A percentile compares a stretch with the other conserved stretches of the same genome.
Conservation (phyloP, 805 yeast genomes). For the Wickerhamiella azyma region DNA sequence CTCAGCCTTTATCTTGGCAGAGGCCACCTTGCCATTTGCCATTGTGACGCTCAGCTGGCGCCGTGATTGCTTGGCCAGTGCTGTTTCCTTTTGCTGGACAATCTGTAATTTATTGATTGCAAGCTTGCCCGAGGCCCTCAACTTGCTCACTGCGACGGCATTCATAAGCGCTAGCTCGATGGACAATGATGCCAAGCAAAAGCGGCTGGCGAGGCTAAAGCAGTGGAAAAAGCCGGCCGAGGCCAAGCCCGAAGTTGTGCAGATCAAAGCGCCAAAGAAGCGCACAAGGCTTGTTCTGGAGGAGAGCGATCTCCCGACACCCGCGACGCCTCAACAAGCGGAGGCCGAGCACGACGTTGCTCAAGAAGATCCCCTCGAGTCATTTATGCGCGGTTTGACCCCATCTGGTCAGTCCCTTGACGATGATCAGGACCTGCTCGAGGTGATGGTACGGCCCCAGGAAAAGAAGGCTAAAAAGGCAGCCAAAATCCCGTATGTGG, state of each 20-base stretch:
- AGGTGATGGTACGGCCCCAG: background rate
- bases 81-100: constrained; percentile 60
- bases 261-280: background rate
- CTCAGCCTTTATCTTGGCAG: constrained; percentile 74
- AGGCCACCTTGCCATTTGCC: constrained; percentile 57
- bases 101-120: constrained; percentile 57
- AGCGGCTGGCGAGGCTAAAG: constrained; percentile 2
- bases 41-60: constrained; percentile 58
- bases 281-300: background rate
- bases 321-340: background rate
- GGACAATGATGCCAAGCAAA: background rate
- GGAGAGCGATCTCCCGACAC: background rate
- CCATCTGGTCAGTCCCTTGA: background rate
- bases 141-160: background rate
- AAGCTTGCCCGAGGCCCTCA: constrained; percentile 17
- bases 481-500: constrained; percentile 30
- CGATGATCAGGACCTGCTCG: background rate
- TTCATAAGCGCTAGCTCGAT: background rate
- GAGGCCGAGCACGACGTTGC: background rate
- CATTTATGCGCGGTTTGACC: background rate
- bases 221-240: constrained; percentile 5
- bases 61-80: constrained; percentile 61
- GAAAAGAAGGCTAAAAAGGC: background rate
- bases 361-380: background rate
- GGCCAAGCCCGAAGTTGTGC: background rate